Base-by-base conservation (phyloP, 1,139 yeast species). In the Nakaseomyces kungkrabaensis region DNA sequence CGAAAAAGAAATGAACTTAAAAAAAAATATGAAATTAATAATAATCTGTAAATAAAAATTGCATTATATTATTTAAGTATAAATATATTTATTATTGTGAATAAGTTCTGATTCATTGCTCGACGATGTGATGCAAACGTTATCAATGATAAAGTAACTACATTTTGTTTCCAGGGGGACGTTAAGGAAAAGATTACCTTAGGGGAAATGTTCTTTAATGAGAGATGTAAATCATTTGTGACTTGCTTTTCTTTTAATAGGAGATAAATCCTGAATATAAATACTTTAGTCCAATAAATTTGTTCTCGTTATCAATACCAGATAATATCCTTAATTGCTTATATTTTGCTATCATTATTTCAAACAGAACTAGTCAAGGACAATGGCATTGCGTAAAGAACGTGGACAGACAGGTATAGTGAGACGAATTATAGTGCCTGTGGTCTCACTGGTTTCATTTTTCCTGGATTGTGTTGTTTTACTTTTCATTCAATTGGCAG, bases 381-480 rank as follows among this genome's bases (percentile, higher is more conserved):
- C 31, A 10, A 38, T 38, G 42, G 42, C 31, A 29, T 7, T 27
- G 33, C 33, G 44, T 27, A 41, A 41, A 41, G 44, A 41, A 4
- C 44, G 34, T 27, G 44, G 44, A 6, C 44, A 41, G 25, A 41
- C 44, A 5, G 44, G 44, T n/a, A 4, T 13, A 5, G 41, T 47
- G 13, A 50, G 50, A 33, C 50, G 47, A 40, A 45, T 50, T 27
- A 36, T 32, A 9, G 45, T 51, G 8, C 53, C 54, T 24, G 33
- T 49, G 13, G 43, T 52, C 27, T 50, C 52, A 9, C 9, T 52
- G 11, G 27, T 50, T 11, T 46, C 60, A 8, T 60, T 60, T 46
- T 10, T 58, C 32, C 54, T 56, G 27, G 58, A 61, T 31, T 48
- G 57, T 5, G 9, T 61, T 2, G 36, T 58, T 22, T 55, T 63